Conservation (phyloP, 176 grass and related monocot genomes). For the Saccharum officinarum region DNA sequence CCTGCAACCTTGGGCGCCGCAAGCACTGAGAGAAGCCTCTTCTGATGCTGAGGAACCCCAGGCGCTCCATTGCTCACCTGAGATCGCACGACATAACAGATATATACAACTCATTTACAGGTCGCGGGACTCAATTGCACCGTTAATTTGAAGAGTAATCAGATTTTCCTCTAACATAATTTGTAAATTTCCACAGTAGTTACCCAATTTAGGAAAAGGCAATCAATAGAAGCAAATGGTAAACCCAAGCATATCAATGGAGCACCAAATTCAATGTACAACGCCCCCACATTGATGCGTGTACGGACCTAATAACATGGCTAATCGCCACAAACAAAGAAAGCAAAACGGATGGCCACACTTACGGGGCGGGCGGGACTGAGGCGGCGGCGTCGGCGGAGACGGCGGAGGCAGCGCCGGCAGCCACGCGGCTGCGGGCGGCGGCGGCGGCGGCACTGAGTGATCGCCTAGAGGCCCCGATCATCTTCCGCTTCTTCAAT, state of each 20-base stretch:
- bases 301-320: neutral
- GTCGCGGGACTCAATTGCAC: neutral
- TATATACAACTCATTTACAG: neutral
- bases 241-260: neutral
- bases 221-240: neutral
- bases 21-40: constrained; percentile 53
- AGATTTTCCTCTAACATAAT: neutral
- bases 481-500: constrained; percentile 48
- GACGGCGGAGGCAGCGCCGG: constrained; percentile 29
- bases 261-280: neutral
- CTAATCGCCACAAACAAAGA: neutral
- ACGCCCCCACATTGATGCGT: neutral
- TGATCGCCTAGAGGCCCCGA: constrained; percentile 81
- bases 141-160: neutral
- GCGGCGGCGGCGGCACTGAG: constrained; percentile 42
- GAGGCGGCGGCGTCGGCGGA: neutral
- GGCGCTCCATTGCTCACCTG: constrained; percentile 54
- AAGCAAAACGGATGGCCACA: neutral
- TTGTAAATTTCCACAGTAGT: neutral
- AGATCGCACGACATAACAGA: neutral
- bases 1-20: constrained; percentile 35
- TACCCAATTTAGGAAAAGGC: neutral
- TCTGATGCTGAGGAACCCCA: constrained; percentile 36
- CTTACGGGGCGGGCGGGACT: neutral
- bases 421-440: constrained; percentile 33